Percentiles rank a stretch among this genome's conserved stretches.
These are phyloP conservation scores for Pseudogymnoascus sp. DNA, from an alignment of 2,329 filamentous ascomycete species.

Conservation along the genomic window DNA sequence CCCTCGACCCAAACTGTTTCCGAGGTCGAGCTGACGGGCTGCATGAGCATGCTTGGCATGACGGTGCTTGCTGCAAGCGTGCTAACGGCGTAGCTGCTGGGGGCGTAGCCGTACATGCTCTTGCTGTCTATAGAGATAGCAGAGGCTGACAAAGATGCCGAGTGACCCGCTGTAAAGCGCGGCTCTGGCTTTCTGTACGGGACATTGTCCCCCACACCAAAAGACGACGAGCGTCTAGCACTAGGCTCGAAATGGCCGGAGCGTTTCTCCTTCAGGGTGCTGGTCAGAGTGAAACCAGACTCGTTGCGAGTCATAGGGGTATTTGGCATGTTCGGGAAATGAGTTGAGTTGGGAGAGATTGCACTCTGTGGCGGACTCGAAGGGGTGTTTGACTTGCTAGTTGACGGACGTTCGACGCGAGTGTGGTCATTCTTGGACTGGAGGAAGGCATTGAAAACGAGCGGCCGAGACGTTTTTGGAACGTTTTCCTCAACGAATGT, in stretches of 20 bases:
- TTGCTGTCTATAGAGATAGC: conserved; percentile 33
- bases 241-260: conserved; percentile 76
- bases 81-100: conserved; percentile 78
- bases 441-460: conserved; percentile 87
- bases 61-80: conserved; percentile 77
- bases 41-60: conserved; percentile 76
- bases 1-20: conserved; percentile 78
- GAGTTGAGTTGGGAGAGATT: conserved; percentile 67
- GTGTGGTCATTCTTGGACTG: conserved; percentile 61
- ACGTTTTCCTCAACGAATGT: conserved; percentile 61
- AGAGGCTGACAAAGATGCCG: conserved; percentile 61
- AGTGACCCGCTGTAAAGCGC: conserved; percentile 63
- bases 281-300: conserved; percentile 78
- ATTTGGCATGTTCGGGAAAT: conserved; percentile 62
- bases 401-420: conserved; percentile 68
- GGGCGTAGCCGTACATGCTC: conserved; percentile 56
- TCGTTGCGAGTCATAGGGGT: conserved; percentile 84
- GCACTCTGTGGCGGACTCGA: conserved; percentile 48
- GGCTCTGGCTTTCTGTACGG: conserved; percentile 61
- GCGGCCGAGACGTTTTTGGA: conserved; percentile 42
- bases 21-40: conserved; percentile 70
- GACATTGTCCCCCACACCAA: conserved; percentile 65
- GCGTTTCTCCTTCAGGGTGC: conserved; percentile 84
- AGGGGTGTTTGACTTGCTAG: conserved; percentile 55
- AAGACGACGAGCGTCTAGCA: conserved; percentile 87